Percentiles rank a stretch among this genome's conserved stretches.
phyloP scores from a whole-genome alignment of 768 basidiomycete genomes.

The Calocera cornea region DNA sequence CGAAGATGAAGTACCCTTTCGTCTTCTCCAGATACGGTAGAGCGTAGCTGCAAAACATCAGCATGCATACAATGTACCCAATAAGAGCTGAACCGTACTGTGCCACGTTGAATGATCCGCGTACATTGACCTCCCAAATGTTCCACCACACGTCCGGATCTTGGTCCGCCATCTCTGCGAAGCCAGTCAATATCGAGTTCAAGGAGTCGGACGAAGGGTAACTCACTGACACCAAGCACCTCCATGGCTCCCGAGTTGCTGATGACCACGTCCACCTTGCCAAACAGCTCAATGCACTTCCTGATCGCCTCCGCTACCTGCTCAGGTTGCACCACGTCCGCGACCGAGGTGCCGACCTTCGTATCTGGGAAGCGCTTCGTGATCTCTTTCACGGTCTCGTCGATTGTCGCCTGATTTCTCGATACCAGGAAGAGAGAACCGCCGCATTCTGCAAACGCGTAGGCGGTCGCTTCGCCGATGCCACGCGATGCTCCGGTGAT shows the following conservation, averaged over 20 bases:
- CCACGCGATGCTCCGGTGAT: slow-evolving; percentile 21
- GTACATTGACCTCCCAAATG: slow-evolving; percentile 18
- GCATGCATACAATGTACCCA: background rate
- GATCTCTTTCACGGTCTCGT: slow-evolving; percentile 15
- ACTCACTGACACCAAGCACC: slow-evolving; percentile 3
- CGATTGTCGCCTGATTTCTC: slow-evolving; percentile 14
- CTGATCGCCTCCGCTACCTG: slow-evolving; percentile 18
- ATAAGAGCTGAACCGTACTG: background rate
- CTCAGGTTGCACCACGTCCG: slow-evolving; percentile 19
- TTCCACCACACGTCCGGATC: slow-evolving; percentile 20
- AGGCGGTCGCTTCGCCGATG: slow-evolving; percentile 20
- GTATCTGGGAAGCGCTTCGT: background rate
- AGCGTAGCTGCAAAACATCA: background rate
- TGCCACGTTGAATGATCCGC: slow-evolving; percentile 16
- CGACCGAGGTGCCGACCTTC: slow-evolving; percentile 19
- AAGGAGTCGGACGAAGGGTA: background rate
- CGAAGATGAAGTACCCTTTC: slow-evolving; percentile 10
- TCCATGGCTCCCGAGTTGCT: slow-evolving; percentile 19
- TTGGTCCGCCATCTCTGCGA: slow-evolving; percentile 5
- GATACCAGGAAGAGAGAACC: slow-evolving; percentile 19
- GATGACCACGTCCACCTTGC: slow-evolving; percentile 21
- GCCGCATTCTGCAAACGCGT: slow-evolving; percentile 21
- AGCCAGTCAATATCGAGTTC: background rate
- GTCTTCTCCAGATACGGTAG: background rate
- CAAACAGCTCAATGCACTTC: slow-evolving; percentile 18